Evolutionary conservation across 2,329 filamentous ascomycete genomes (phyloP), one percentile per base, ranked within the genome.

Genomic region (Monosporascus sp.): DNA sequence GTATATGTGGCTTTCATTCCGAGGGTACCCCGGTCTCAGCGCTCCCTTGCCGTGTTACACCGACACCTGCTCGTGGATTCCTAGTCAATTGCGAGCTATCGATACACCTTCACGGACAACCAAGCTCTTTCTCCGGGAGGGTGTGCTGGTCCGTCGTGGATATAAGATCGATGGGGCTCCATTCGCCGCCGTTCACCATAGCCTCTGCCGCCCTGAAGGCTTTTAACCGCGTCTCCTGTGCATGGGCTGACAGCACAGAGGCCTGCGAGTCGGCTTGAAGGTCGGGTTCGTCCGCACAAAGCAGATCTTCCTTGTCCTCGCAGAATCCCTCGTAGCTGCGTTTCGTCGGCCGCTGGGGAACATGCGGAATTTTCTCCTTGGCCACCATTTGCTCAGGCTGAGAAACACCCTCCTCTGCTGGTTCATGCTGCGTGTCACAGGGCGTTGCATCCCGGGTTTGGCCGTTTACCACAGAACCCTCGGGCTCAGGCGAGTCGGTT

Each of bases 91-190:
- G 25, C 25, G 25, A 27, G 7, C 8, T 27, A 27, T 27, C 7
- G 25, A 27, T 20, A 18, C 39, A 15, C 1, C 11, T 24, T 54
- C 14, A 57, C 9, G 8, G 14, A 3, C 44, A 20, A 4, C 69
- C 70, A 8, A 75, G 55, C 17, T 75, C 74, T 4, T 53, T 46
- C 2, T 76, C 73, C 0, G 62, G 9, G 2, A 43, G 54, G 2
- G 65, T 71, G 49, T 76, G 73, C 37, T 74, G 65, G 54, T 72
- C 70, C 0, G 67, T 68, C 2, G 73, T 75, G 22, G 71, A 73
- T 22, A 71, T 60, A 9, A 77, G 59, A 1, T 59, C 55, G 18
- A 75, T 67, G 1, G 50, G 39, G 7, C 41, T 49, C 62, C 59
- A 67, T 20, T 47, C 35, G 3, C 50, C 49, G 11, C 39, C 55